A percentile compares a stretch with the other conserved stretches of the same genome.
Evolutionary conservation across 345 rosid genomes (phyloP).

Genomic region (Combretum micranthum): DNA sequence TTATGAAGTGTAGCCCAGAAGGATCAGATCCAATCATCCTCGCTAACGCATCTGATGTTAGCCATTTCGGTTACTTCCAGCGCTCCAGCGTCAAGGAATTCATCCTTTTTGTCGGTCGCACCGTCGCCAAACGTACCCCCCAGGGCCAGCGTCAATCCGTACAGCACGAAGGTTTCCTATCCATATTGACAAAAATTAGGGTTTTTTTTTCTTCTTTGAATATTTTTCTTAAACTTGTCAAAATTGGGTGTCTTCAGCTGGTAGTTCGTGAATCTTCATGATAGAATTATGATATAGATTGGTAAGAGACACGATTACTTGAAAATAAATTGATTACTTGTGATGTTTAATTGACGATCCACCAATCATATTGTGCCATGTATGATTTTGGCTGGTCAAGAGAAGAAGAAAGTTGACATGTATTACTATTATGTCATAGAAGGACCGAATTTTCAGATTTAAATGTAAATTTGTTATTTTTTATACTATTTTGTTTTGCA

Average conservation of each 20-base stretch:
- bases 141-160: conserved; percentile 89
- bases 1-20: conserved; percentile 60
- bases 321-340: too few relatives aligned
- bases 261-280: not conserved
- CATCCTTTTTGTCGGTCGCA: conserved; percentile 75
- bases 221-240: not conserved
- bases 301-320: too few relatives aligned
- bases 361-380: not conserved
- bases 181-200: not conserved
- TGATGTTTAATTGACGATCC: too few relatives aligned
- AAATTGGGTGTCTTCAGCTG: not conserved
- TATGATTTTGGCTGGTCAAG: too few relatives aligned
- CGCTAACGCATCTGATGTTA: conserved; percentile 66
- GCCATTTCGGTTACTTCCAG: conserved; percentile 89
- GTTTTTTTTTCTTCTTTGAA: conserved; percentile 1
- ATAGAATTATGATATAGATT: too few relatives aligned
- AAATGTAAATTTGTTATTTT: too few relatives aligned
- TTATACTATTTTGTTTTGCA: too few relatives aligned
- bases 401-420: too few relatives aligned
- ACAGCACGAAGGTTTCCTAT: conserved; percentile 68
- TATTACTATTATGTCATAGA: too few relatives aligned
- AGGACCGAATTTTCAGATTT: too few relatives aligned
- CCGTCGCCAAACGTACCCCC: conserved; percentile 87
- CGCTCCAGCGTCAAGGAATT: conserved; percentile 82
- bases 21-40: conserved; percentile 64